These are phyloP conservation scores for Dorcoceras hygrometricum DNA, from an alignment of 257 asterid genomes.

Conservation along the genomic window DNA sequence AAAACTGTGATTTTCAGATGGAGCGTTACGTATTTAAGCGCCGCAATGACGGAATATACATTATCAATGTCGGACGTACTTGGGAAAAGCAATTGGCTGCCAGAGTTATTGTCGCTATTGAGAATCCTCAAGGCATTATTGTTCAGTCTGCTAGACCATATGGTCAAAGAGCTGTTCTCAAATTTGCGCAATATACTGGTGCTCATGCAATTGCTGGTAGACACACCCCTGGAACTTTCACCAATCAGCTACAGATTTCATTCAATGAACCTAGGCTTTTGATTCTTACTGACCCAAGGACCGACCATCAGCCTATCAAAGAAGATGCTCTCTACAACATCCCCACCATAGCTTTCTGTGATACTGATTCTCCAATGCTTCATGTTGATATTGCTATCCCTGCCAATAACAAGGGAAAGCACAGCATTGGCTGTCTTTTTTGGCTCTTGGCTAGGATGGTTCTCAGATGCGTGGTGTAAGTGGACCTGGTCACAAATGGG, in stretches of 20 bases:
- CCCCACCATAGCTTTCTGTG: background rate
- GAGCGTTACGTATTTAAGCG: conserved; percentile 38
- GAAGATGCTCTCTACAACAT: background rate
- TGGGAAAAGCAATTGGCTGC: conserved; percentile 56
- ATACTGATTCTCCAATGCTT: background rate
- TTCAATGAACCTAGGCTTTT: conserved; percentile 47
- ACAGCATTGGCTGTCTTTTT: background rate
- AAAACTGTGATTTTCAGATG: conserved; percentile 36
- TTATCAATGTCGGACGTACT: conserved; percentile 42
- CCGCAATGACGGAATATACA: conserved; percentile 40
- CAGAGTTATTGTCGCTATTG: conserved; percentile 42
- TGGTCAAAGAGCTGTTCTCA: conserved; percentile 50
- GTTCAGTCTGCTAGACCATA: conserved; percentile 50
- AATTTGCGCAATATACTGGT: conserved; percentile 47
- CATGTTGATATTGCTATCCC: background rate
- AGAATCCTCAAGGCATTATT: conserved; percentile 47
- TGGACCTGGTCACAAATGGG: background rate
- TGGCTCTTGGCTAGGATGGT: background rate
- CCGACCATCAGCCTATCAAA: conserved; percentile 30
- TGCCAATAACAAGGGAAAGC: background rate
- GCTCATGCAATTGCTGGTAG: conserved; percentile 45
- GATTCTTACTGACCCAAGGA: conserved; percentile 41
- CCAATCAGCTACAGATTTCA: conserved; percentile 41
- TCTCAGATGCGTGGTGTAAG: background rate
- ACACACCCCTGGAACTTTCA: conserved; percentile 47